Base-by-base conservation (phyloP, 768 basidiomycete species). In the Tubosaeta sp. region DNA sequence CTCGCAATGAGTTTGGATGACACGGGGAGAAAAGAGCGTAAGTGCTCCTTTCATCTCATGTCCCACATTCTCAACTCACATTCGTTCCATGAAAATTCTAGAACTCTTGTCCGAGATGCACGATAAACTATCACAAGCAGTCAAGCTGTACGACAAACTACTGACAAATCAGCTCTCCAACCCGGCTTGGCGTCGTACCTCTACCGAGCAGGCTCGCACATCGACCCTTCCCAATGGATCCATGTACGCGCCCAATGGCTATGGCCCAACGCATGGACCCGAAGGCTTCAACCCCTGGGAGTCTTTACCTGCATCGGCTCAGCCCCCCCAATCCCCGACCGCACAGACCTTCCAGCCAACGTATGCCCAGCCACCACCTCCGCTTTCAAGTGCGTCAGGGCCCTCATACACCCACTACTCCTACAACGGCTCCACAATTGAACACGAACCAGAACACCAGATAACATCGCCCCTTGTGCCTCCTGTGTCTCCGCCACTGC, bases 21-120 rank as follows among this genome's bases (percentile, higher is more conserved):
- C 59, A 78, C 91, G 3, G 83, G 81, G 16, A 76, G 86, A 61
- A 93, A 94, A 81, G 87, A 94, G 72, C 79, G 94, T 92, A 57
- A 64, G 81, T 72, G 5, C 67, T 67, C 17, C 31, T 19, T 37
- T 14, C 43, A 8, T 52, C 51, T 1, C 8, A 55, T 8, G 5
- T 4, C 33, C 35, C 42, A 1, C 19, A 33, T 16, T 10, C 11
- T 22, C 16, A 17, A 17, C 5, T 37, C 13, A 6, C 1, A 25
- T 14, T 43, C 14, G 19, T 45, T 43, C 2, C 32, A 34, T 16
- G 29, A 37, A 33, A 6, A 63, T 11, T 10, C 6, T 19, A 93
- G 94, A 94, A 68, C 77, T 95, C 65, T 74, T 99, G 33, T 76
- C 83, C 7, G 94, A 97, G 45, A 97, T 98, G 93, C 89, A 97